A percentile compares a stretch with the other conserved stretches of the same genome.
These are phyloP conservation scores for Musa balbisiana DNA, from an alignment of 202 grass and related monocot genomes.

Conservation along the genomic window DNA sequence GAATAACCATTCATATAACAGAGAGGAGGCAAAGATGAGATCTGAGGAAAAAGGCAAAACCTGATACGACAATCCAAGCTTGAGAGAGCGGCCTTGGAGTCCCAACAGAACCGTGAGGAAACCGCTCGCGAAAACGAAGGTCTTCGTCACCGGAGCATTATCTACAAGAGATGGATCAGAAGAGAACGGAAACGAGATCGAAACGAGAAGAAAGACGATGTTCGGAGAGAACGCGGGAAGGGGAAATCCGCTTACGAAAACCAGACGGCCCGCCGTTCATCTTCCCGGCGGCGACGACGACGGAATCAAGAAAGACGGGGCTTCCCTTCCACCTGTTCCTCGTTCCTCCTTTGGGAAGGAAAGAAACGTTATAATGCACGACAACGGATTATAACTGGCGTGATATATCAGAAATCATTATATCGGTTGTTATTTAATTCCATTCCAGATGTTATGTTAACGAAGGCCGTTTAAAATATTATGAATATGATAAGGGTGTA, in stretches of 20 bases:
- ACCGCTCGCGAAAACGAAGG: constrained; percentile 48
- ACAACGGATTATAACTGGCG: neutral
- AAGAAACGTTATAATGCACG: neutral
- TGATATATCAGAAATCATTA: neutral
- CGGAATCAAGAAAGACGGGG: neutral
- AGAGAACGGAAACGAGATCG: neutral
- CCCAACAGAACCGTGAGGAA: constrained; percentile 62
- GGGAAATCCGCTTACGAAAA: constrained; percentile 40
- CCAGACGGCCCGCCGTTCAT: constrained; percentile 42
- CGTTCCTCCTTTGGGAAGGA: neutral
- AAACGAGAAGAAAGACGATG: constrained; percentile 1
- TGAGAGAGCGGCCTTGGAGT: constrained; percentile 37
- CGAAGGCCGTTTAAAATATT: too few relatives aligned
- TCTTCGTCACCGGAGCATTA: constrained; percentile 54
- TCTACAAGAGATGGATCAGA: neutral
- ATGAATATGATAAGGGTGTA: too few relatives aligned
- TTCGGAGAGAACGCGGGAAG: neutral
- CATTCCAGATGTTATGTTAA: too few relatives aligned
- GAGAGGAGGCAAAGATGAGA: neutral
- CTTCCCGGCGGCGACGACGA: too few relatives aligned
- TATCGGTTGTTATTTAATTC: neutral
- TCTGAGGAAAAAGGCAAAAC: constrained; percentile 18
- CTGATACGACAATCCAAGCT: constrained; percentile 82
- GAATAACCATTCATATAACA: too few relatives aligned
- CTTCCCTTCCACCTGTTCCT: neutral